Conservation (phyloP, 805 yeast genomes). For the Kodamaea lidongshanica region DNA sequence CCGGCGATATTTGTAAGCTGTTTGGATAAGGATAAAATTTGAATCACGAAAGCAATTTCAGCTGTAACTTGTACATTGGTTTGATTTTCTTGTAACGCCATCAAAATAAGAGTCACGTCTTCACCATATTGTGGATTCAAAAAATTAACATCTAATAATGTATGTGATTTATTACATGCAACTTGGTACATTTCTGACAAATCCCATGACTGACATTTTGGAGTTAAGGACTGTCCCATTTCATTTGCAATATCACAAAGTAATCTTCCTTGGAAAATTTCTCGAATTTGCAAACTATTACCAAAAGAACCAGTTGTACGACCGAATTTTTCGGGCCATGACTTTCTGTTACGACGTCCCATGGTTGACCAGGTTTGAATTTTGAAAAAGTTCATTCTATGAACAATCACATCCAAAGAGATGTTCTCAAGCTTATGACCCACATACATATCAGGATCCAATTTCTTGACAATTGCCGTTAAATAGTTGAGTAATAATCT, state of each 20-base stretch:
- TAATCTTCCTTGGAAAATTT: constrained; percentile 77
- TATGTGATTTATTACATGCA: constrained; percentile 59
- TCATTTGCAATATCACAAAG: constrained; percentile 91
- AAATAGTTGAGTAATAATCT: constrained; percentile 67
- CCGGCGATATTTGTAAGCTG: constrained; percentile 93
- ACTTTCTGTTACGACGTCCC: constrained; percentile 74
- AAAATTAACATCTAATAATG: constrained; percentile 66
- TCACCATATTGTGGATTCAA: constrained; percentile 59
- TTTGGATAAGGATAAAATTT: constrained; percentile 81
- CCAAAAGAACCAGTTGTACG: constrained; percentile 39
- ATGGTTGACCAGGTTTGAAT: constrained; percentile 74
- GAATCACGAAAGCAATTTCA: constrained; percentile 73
- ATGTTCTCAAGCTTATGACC: constrained; percentile 84
- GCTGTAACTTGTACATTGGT: constrained; percentile 64
- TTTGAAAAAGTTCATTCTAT: constrained; percentile 68
- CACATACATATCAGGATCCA: constrained; percentile 87
- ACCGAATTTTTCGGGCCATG: constrained; percentile 73
- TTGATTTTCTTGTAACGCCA: constrained; percentile 66
- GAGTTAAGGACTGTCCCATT: constrained; percentile 86
- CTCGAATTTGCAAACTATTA: constrained; percentile 53
- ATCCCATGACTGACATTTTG: constrained; percentile 93
- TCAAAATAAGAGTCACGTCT: constrained; percentile 59
- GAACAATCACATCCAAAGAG: constrained; percentile 72
- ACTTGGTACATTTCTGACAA: constrained; percentile 83
- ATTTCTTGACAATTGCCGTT: constrained; percentile 57